Conservation (phyloP, 345 rosid genomes). For the Zanthoxylum bungeanum region DNA sequence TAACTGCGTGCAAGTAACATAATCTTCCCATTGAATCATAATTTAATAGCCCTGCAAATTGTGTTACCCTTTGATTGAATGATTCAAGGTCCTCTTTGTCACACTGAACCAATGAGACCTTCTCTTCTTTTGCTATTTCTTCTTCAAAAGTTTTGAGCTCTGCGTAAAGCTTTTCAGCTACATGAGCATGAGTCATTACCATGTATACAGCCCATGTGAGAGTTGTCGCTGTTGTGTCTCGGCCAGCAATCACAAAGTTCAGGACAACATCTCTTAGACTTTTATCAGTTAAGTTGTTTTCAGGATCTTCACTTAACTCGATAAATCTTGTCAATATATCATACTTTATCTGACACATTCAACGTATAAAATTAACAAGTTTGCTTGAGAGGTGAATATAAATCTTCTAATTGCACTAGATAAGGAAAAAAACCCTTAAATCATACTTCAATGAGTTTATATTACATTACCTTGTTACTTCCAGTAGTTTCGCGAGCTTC, state of each 20-base stretch:
- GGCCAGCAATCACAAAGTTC: constrained; percentile 91
- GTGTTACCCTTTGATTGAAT: constrained; percentile 49
- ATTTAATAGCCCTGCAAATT: constrained; percentile 58
- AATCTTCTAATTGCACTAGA: neutral
- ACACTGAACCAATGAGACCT: constrained; percentile 31
- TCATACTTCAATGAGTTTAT: neutral
- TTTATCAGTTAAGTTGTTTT: constrained; percentile 57
- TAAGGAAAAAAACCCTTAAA: neutral
- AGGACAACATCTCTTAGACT: constrained; percentile 85
- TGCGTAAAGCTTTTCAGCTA: constrained; percentile 59
- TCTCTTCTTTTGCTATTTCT: constrained; percentile 53
- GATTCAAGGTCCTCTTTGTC: constrained; percentile 41
- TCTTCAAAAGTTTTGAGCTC: constrained; percentile 70
- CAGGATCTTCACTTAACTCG: constrained; percentile 70
- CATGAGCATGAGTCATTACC: constrained; percentile 57
- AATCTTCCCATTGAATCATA: constrained; percentile 72
- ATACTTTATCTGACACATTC: constrained; percentile 54
- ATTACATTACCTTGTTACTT: constrained; percentile 37
- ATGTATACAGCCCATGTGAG: constrained; percentile 88
- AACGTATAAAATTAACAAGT: neutral
- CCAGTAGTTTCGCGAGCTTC: constrained; percentile 30
- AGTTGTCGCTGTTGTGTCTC: constrained; percentile 96
- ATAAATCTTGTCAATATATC: constrained; percentile 83
- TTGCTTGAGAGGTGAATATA: neutral
- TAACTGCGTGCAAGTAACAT: constrained; percentile 78